Evolutionary conservation across 2,329 filamentous ascomycete species (phyloP).

Genomic region (Monosporascus sp.): DNA sequence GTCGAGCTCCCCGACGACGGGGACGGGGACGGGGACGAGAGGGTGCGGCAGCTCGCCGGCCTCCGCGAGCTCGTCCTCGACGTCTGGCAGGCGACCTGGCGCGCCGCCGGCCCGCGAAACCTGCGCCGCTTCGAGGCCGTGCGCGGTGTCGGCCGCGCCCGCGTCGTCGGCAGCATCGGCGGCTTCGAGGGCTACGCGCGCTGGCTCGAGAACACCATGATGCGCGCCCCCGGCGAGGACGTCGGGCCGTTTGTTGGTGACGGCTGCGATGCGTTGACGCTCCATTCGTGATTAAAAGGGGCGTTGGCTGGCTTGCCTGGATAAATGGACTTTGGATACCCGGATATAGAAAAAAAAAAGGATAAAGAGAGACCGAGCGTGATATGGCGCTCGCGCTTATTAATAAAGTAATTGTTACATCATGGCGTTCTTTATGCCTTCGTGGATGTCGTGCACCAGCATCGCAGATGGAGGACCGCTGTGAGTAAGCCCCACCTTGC

Average conservation of each 20-base stretch:
- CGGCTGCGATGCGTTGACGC: background rate
- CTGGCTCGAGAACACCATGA: constrained; percentile 37
- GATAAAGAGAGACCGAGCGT: too few species aligned
- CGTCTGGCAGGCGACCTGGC: constrained; percentile 33
- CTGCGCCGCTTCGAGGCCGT: constrained; percentile 38
- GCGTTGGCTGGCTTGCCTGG: background rate
- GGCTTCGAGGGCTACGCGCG: constrained; percentile 38
- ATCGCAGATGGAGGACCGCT: too few species aligned
- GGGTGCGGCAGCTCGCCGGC: constrained; percentile 27
- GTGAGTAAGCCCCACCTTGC: too few species aligned
- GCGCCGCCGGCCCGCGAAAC: constrained; percentile 30
- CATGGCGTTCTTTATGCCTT: too few species aligned
- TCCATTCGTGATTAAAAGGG: background rate
- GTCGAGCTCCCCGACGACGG: constrained; percentile 28
- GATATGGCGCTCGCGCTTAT: too few species aligned
- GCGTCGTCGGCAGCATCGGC: constrained; percentile 31
- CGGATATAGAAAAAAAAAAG: too few species aligned
- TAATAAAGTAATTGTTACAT: too few species aligned
- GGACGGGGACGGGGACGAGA: constrained; percentile 12
- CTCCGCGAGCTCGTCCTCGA: constrained; percentile 36
- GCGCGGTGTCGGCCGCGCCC: constrained; percentile 32
- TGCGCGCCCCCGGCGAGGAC: constrained; percentile 9
- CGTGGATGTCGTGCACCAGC: too few species aligned
- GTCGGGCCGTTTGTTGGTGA: constrained; percentile 12
- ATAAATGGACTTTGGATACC: too few species aligned